A percentile compares a stretch with the other conserved stretches of the same genome.
Conservation (phyloP, 768 basidiomycete genomes). For the Boletus edulis region DNA sequence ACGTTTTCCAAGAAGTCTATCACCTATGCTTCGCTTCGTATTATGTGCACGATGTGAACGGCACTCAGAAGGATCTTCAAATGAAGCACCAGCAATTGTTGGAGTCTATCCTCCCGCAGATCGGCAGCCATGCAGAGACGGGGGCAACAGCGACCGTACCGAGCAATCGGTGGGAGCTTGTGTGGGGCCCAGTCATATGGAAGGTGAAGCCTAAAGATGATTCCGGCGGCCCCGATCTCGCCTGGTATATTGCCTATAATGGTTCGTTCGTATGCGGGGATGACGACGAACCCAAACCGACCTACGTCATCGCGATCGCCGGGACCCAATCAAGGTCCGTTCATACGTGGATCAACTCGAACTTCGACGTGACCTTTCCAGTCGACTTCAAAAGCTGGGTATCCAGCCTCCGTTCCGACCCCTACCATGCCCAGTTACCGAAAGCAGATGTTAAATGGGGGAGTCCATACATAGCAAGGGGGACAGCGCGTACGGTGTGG, state of each 20-base stretch:
- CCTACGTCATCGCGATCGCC: slow-evolving; percentile 13
- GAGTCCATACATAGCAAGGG: neutral
- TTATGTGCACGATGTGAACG: neutral
- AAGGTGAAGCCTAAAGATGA: neutral
- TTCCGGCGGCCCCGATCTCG: slow-evolving; percentile 3
- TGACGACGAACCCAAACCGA: neutral
- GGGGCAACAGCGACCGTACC: neutral
- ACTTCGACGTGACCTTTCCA: slow-evolving; percentile 3
- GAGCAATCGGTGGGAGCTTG: slow-evolving; percentile 1
- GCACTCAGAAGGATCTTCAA: neutral
- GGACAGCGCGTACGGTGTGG: neutral
- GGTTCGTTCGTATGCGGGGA: neutral
- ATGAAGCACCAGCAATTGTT: neutral
- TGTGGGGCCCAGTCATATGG: slow-evolving; percentile 12
- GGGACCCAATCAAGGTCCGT: slow-evolving; percentile 1
- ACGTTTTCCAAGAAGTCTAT: slow-evolving; percentile 7
- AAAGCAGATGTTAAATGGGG: neutral
- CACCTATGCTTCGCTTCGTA: slow-evolving; percentile 1
- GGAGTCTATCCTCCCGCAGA: neutral
- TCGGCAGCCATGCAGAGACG: neutral
- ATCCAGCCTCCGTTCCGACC: neutral
- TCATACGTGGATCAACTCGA: slow-evolving; percentile 2
- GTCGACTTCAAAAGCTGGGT: slow-evolving; percentile 9
- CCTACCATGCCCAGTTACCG: neutral
- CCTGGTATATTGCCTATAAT: slow-evolving; percentile 11